phyloP scores from a whole-genome alignment of 2,329 filamentous ascomycete species.

The Graphilbum ipis-grandicollis region DNA sequence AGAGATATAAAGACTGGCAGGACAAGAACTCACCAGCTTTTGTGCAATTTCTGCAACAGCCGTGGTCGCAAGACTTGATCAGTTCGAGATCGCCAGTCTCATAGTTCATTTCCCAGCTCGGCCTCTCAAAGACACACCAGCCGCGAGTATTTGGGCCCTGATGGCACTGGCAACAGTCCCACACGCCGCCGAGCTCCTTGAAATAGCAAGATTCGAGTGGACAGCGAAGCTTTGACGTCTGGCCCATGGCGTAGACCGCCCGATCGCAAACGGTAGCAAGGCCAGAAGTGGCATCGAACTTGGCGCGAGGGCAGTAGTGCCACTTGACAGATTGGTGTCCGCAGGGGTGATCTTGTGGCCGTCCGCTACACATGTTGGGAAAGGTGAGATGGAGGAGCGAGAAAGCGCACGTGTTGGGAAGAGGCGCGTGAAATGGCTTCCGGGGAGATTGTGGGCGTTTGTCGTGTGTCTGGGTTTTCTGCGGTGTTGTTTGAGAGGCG shows the following conservation, averaged over 20 bases:
- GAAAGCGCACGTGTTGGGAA: too few species aligned
- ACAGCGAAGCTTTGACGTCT: conserved; percentile 25
- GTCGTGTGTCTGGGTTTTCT: too few species aligned
- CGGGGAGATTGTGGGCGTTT: too few species aligned
- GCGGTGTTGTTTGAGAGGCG: too few species aligned
- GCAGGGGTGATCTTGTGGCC: conserved; percentile 33
- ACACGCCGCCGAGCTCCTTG: conserved; percentile 27
- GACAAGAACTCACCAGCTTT: conserved; percentile 19
- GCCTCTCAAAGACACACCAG: conserved; percentile 28
- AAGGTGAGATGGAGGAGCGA: neutral
- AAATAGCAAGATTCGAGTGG: conserved; percentile 34
- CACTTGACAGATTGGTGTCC: conserved; percentile 36
- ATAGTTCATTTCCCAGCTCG: conserved; percentile 14
- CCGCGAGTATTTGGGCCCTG: conserved; percentile 32
- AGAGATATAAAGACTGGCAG: neutral
- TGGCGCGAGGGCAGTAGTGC: conserved; percentile 32
- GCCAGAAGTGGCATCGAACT: conserved; percentile 30
- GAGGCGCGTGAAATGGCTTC: too few species aligned
- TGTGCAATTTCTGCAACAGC: conserved; percentile 31
- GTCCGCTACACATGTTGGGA: conserved; percentile 32
- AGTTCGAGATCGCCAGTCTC: conserved; percentile 17
- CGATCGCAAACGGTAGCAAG: conserved; percentile 31
- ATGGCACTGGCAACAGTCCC: conserved; percentile 36
- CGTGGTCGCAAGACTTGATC: conserved; percentile 30
- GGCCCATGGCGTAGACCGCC: conserved; percentile 26